Evolutionary conservation across 148 eudicot genomes (phyloP).

Genomic region (Chenopodium formosanum): DNA sequence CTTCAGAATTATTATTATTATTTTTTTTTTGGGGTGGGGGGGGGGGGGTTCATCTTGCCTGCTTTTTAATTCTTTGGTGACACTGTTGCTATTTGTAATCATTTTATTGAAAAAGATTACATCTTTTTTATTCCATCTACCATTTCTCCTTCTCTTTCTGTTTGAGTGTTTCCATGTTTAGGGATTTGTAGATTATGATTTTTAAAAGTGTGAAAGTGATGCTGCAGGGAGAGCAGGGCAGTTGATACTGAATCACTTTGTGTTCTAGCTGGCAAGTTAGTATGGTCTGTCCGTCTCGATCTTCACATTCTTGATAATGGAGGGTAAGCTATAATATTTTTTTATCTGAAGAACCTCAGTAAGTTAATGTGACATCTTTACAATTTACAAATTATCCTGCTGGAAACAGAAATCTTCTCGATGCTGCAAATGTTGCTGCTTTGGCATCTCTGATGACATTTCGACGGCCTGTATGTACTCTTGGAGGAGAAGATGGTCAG

Average conservation of each 20-base stretch:
- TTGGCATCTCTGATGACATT: conserved; percentile 85
- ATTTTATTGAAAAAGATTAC: neutral
- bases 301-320: conserved; percentile 90
- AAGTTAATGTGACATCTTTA: neutral
- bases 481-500: conserved; percentile 76
- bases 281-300: conserved; percentile 89
- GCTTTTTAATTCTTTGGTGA: neutral
- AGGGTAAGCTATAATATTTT: conserved; percentile 49
- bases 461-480: conserved; percentile 84
- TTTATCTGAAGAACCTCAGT: conserved; percentile 3
- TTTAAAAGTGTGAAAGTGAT: conserved; percentile 3
- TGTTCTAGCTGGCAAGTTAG: conserved; percentile 78
- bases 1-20: neutral
- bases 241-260: conserved; percentile 96
- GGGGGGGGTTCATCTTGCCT: neutral
- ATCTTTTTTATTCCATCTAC: neutral
- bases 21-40: no score
- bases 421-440: conserved; percentile 99
- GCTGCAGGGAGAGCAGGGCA: conserved; percentile 91
- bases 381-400: neutral
- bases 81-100: neutral
- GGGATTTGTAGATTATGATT: conserved; percentile 2
- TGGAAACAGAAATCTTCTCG: conserved; percentile 75
- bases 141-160: neutral
- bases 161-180: neutral